Base-by-base conservation (phyloP, 2,329 filamentous ascomycete species). In the Talaromyces sp. region DNA sequence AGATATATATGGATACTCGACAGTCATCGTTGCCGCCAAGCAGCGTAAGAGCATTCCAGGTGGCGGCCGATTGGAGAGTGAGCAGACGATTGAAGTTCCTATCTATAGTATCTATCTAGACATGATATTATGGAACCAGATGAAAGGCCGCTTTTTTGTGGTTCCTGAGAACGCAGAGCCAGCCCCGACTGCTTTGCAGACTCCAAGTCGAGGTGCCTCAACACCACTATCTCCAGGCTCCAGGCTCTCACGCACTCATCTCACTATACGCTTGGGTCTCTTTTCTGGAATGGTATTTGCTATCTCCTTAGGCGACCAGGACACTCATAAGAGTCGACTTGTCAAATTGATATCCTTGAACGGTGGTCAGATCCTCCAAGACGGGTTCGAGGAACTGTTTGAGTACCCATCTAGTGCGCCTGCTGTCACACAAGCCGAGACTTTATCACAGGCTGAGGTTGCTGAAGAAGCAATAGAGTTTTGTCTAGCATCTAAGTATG, bases 261-360 rank as follows among this genome's bases (percentile, higher is more conserved):
- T 73, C 11, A 70, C 72, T 24, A 68, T 67, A 66, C 69, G 54
- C 3, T 72, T 70, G 19, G 80, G 81, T 2, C 68, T 96, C 0
- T 97, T 98, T 71, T 79, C 84, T 1, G 87, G 88, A 48, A 97
- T 97, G 93, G 87, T 87, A 0, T 97, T 98, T 76, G 93, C 93
- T 0, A 85, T 97, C 11, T 94, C 92, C 0, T 91, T 92, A 67
- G 80, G 82, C 2, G 82, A 85, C 1, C 83, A 87, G 61, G 83
- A 82, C 16, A 79, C 79, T 9, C 83, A 87, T 19, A 86, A 87
- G 75, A 72, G 86, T 68, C 72, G 80, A 57, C 75, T 95, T 2
- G 85, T 85, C 39, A 82, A 81, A 1, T 80, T 86, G 58, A 93
- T 98, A 63, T 77, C 82, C 2, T 82, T 85, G 6, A 87, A 91